Conservation (phyloP, 2,329 filamentous ascomycete genomes). For the Clonostachys rhizophaga region DNA sequence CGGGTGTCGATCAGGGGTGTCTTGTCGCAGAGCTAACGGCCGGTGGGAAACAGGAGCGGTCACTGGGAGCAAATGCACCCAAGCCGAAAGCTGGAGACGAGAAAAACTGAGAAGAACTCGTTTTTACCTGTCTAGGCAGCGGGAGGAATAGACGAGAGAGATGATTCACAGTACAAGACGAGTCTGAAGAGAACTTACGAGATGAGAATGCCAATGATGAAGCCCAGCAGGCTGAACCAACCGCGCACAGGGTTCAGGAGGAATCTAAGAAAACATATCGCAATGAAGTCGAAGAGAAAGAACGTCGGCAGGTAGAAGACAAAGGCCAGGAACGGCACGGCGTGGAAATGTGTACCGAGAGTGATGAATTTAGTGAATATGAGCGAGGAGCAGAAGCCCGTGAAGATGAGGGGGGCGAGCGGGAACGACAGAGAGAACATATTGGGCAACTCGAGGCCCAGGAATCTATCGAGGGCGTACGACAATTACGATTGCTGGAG, state of each 20-base stretch:
- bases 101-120: too few species aligned
- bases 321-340: constrained; percentile 16
- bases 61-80: too few species aligned
- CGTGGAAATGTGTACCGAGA: constrained; percentile 15
- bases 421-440: constrained; percentile 1
- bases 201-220: constrained; percentile 11
- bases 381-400: constrained; percentile 18
- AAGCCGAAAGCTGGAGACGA: too few species aligned
- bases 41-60: too few species aligned
- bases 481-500: too few species aligned
- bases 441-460: too few species aligned
- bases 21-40: not conserved
- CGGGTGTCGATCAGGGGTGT: too few species aligned
- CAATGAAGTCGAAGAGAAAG: constrained; percentile 16
- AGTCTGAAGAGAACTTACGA: constrained; percentile 12
- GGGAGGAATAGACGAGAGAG: too few species aligned
- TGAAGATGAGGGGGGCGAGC: constrained; percentile 18
- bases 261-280: constrained; percentile 14
- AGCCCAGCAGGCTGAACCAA: constrained; percentile 9
- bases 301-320: constrained; percentile 23
- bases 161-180: too few species aligned
- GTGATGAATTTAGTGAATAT: constrained; percentile 18
- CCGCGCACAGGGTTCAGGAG: constrained; percentile 15
- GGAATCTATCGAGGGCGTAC: too few species aligned
- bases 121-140: too few species aligned